These are phyloP conservation scores for Phyllosticta citriasiana DNA, from an alignment of 2,329 filamentous ascomycete species.

Conservation along the genomic window DNA sequence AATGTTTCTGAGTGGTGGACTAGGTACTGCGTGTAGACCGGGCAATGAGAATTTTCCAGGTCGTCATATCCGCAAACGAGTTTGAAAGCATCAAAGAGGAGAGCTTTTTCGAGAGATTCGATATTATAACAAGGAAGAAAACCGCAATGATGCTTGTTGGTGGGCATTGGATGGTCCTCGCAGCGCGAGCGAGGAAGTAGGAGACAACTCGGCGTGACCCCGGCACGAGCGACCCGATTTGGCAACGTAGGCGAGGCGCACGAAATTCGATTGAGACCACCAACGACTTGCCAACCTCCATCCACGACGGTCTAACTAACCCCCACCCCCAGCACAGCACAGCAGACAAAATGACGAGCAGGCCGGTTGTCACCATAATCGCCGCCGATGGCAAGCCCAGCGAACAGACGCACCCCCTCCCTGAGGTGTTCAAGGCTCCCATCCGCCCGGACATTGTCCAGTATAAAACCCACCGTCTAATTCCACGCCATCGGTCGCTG, in stretches of 20 bases:
- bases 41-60: no score
- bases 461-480: constrained; percentile 35
- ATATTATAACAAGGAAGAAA: no score
- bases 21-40: no score
- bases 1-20: no score
- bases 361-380: constrained; percentile 96
- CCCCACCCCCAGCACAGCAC: constrained; percentile 2
- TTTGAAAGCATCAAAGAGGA: no score
- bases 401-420: constrained; percentile 82
- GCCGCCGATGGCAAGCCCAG: constrained; percentile 89
- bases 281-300: constrained; percentile 3
- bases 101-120: no score
- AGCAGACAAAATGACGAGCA: constrained; percentile 50
- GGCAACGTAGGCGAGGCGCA: constrained; percentile 4
- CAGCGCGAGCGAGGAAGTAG: no score
- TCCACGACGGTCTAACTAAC: constrained; percentile 10
- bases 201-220: no score
- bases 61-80: no score
- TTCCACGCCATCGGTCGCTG: constrained; percentile 18
- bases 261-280: not conserved
- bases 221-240: not conserved
- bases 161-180: no score
- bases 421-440: constrained; percentile 91
- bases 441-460: constrained; percentile 99
- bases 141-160: no score